These are phyloP conservation scores for Apophysomyces elegans DNA, from an alignment of 371 early-diverging fungal species.

Conservation along the genomic window DNA sequence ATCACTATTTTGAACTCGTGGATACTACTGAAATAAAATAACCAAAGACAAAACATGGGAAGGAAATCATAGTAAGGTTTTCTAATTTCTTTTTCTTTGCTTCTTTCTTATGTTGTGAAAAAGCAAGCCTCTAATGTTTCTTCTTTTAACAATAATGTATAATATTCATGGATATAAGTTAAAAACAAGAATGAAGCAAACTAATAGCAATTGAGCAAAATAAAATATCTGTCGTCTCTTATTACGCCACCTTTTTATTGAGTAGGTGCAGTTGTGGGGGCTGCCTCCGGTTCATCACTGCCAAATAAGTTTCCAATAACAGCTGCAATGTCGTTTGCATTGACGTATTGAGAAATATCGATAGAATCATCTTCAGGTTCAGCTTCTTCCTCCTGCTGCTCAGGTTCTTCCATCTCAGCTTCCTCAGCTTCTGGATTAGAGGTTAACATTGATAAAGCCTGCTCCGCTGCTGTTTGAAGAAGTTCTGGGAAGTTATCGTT, in stretches of 20 bases:
- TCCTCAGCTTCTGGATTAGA: neutral
- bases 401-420: neutral
- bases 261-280: neutral
- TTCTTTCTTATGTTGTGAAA: neutral
- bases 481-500: slow-evolving; percentile 1
- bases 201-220: neutral
- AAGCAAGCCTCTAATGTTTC: neutral
- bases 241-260: neutral
- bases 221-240: neutral
- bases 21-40: neutral
- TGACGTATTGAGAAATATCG: neutral
- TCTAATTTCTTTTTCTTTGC: neutral
- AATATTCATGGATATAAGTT: slow-evolving; percentile 3
- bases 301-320: neutral
- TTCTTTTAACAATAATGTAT: neutral
- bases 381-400: neutral
- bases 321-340: neutral
- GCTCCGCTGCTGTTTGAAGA: slow-evolving; percentile 1
- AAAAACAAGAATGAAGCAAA: slow-evolving; percentile 6
- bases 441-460: neutral
- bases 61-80: neutral
- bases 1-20: neutral
- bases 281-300: neutral
- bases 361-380: neutral
- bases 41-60: neutral